phyloP scores from a whole-genome alignment of 208 protist genomes.

The Phytomonas francai region DNA sequence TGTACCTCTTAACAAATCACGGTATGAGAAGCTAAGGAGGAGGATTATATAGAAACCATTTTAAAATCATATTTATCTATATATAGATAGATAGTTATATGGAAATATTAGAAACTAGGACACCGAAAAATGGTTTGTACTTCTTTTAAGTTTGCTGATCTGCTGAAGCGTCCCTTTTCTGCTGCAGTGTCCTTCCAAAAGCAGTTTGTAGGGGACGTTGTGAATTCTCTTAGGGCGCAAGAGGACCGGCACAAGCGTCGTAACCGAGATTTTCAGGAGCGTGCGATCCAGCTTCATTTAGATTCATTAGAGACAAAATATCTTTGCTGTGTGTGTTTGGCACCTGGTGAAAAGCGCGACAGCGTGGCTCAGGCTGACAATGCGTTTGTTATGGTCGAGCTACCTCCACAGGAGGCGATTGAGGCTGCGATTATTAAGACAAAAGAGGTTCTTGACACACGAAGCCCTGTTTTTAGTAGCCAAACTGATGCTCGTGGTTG shows the following conservation, averaged over 20 bases:
- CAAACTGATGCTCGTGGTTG: too few relatives aligned
- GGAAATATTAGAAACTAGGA: background rate
- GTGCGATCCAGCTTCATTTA: constrained; percentile 59
- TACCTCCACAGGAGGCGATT: constrained; percentile 19
- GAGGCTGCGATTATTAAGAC: background rate
- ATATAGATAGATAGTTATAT: constrained; percentile 6
- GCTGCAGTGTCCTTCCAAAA: constrained; percentile 70
- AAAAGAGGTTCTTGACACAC: background rate
- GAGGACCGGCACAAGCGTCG: constrained; percentile 42
- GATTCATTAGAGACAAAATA: constrained; percentile 74
- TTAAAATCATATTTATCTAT: background rate
- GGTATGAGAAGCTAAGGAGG: too few relatives aligned
- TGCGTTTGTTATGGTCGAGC: constrained; percentile 49
- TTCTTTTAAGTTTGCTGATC: constrained; percentile 15
- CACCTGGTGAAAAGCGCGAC: constrained; percentile 52
- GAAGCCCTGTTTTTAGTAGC: background rate
- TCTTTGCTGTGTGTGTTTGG: constrained; percentile 75
- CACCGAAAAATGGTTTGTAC: background rate
- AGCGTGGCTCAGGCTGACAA: constrained; percentile 43
- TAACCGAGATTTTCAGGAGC: constrained; percentile 44
- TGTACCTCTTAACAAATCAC: too few relatives aligned
- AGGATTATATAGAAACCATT: background rate
- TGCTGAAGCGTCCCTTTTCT: constrained; percentile 43
- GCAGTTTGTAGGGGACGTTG: constrained; percentile 72
- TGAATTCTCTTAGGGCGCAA: constrained; percentile 44